Evolutionary conservation across 192 early-diverging fungal species (phyloP), one percentile per base, ranked within the genome.

Genomic region (Coemansia aciculifera): DNA sequence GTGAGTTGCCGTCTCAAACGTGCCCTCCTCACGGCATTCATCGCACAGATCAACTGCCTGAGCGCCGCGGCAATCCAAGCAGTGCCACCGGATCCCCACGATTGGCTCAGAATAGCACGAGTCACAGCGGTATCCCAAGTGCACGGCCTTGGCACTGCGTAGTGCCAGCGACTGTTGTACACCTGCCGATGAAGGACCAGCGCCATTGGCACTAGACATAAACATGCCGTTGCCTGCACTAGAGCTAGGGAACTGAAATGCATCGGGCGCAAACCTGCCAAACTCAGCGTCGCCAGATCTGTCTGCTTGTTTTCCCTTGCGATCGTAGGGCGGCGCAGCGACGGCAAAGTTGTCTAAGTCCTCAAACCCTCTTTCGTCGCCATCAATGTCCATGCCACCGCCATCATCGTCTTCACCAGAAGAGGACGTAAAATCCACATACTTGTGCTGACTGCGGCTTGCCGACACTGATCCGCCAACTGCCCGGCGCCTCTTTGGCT

Each of bases 41-140:
- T 88, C 87, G 64, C 90, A 92, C 46, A 92, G 51, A 75, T 90
- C 90, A 17, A 90, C 87, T 37, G 87, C 79, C 62, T 87, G 86
- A 15, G 83, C 80, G 34, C 86, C 80, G 27, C 84, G 85, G 68
- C 90, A 92, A 24, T 87, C 81, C 37, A 78, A 69, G 51, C 90
- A 92, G 51, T 88, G 87, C 73, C 89, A 90, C 3, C 88, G 85
- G 19, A 86, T 77, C 19, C 90, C 90, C 15, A 92, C 75, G 59
- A 92, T 90, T 5, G 90, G 90, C 57, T 92, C 90, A 10, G 87
- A 81, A 21, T 85, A 80, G 71, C 90, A 92, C 19, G 85, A 77
- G 77, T 90, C 88, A 72, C 91, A 92, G 76, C 90, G 74, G 64
- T 73, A 72, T 48, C 54, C 72, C 32, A 82, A 68, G 48, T 68